These are phyloP conservation scores for Chlamydomonas reinhardtii DNA, from an alignment of 163 green algal species.

Conservation along the genomic window DNA sequence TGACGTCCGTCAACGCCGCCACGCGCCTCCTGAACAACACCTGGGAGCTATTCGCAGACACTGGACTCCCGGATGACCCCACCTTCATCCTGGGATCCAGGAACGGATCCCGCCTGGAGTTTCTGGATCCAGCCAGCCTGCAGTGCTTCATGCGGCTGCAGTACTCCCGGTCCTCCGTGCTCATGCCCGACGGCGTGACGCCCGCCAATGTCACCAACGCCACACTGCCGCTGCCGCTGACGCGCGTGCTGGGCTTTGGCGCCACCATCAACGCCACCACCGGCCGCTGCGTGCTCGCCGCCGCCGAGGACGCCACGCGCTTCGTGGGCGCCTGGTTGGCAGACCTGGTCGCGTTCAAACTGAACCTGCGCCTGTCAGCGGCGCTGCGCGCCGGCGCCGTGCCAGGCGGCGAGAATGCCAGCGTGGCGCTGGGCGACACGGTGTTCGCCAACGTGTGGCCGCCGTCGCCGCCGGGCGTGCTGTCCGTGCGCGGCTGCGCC, in stretches of 20 bases:
- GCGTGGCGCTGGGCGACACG: no score
- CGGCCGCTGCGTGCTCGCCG: background rate
- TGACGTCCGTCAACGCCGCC: no score
- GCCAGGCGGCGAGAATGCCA: no score
- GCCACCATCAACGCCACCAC: background rate
- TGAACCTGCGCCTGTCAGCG: background rate
- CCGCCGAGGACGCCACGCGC: background rate
- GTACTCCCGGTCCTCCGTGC: background rate
- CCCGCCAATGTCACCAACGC: background rate
- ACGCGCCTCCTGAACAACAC: no score
- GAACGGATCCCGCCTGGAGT: background rate
- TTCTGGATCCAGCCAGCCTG: background rate
- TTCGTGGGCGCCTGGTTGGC: background rate
- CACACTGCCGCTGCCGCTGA: background rate
- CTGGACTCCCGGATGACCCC: background rate
- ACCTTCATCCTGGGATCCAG: background rate
- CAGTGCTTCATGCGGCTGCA: constrained; percentile 10
- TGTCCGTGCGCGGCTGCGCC: no score
- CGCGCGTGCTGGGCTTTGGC: background rate
- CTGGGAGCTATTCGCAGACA: no score
- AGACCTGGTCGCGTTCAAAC: background rate
- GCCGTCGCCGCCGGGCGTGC: no score
- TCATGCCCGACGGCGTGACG: background rate
- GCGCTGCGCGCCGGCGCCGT: no score
- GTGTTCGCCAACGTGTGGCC: background rate